Base-by-base conservation (phyloP, 208 protist genomes). In the Lotmaria passim region DNA sequence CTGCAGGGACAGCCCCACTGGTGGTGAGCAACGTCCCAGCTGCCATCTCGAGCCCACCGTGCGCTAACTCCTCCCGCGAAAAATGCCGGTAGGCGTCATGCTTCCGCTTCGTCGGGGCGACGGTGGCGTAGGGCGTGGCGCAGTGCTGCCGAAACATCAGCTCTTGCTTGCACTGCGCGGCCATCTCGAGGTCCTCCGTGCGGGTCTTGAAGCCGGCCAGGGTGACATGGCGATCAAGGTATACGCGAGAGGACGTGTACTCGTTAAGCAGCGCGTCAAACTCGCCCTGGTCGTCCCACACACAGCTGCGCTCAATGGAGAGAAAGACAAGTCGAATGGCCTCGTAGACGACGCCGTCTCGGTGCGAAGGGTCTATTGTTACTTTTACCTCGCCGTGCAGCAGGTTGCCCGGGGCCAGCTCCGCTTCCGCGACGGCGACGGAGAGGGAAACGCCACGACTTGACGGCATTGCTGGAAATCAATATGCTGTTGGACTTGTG, bases 221-320 rank as follows among this genome's bases (percentile, higher is more conserved):
- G 2, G 84, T 89, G 34, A 86, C 84, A 53, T 86, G 81, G 24
- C 84, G 79, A 30, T 73, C 72, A 23, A 89, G 78, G 67, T 89
- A 89, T 10, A 75, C 73, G n/a, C 84, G 80, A 8, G 71, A 74
- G 0, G 80, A 69, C 26, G 84, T 89, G 81, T 85, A 85, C 55
- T 70, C 66, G 56, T 84, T 73, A 31, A 89, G 69, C 44, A 89
- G 61, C 14, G 59, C 59, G 41, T 89, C 84, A 41, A 86, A 89
- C 69, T 89, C 80, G 31, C 80, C 81, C 51, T 86, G 84, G 44
- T 89, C 84, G 39, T 89, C 84, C 66, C 73, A 72, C 46, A 89
- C 74, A 38, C 66, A 75, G 64, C 82, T 82, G 38, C 61, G 69
- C 59, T 89, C 84, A 26, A 72, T 64, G 23, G 80, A 75, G 24